Base-by-base conservation (phyloP, 768 basidiomycete genomes). In the Termitomyces heimii region DNA sequence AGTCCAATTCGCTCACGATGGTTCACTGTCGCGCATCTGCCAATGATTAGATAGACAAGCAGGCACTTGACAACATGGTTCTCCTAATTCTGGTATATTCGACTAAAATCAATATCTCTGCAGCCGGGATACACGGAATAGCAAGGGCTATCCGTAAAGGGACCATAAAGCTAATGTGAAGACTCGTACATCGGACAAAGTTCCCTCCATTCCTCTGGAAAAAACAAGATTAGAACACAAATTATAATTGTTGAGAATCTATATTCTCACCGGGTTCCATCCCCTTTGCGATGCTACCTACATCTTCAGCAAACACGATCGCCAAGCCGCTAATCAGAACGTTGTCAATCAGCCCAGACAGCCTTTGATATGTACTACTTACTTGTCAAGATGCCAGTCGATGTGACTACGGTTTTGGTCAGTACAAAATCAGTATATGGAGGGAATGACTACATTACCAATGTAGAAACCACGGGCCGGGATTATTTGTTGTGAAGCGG, bases 401-500 rank as follows among this genome's bases (percentile, higher is more conserved):
- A 54, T 59, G 45, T 43, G 59, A 8, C 39, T 46, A 32, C 12
- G 7, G 4, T 28, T 37, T 16, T 42, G 35, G 13, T 13, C 6
- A 28, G 24, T 20, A 51, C 43, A 20, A 32, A 42, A 14, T 13
- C 5, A 16, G 16, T 1, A 5, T 37, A 16, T 37, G 32, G 10
- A 34, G 2, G 12, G 32, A n/a, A n/a, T n/a, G n/a, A n/a, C n/a
- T 37, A 16, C 14, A 16, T 37, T 31, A 53, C 56, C 56, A 57
- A 28, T 53, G 56, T 10, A 57, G 26, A 16, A 57, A 67, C 66
- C 71, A 71, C 54, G 70, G 70, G 5, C 70, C 72, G n/a, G 71
- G 63, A 49, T 75, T 76, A 58, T 77, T 71, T 5, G 75, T 76
- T 18, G 67, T 64, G 61, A 77, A 77, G 10, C 77, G 68, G 53